Evolutionary conservation across 495 filamentous ascomycete genomes (phyloP), one percentile per base, ranked within the genome.

Genomic region (Neurospora tetrasperma): DNA sequence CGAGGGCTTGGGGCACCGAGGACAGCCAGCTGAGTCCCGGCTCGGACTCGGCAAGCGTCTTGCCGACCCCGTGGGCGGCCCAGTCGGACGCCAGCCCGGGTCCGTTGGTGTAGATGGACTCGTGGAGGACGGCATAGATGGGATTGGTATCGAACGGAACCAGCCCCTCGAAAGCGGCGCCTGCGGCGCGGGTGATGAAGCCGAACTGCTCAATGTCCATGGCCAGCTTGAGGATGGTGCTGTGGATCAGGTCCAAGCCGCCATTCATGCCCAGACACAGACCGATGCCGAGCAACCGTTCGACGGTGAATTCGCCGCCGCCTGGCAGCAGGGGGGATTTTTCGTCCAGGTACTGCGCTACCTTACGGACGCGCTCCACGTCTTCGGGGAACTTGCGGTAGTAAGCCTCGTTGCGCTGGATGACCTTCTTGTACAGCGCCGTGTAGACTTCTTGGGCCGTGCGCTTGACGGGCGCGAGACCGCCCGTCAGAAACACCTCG

Each of bases 381-480:
- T 98, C 95, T 71, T 94, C 91, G 3, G 93, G 92, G 74, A 89
- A 98, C 75, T 97, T 98, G 44, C 80, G 75, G 80, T 97, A 97
- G 79, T 95, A 98, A 4, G 85, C 88, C 42, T 84, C 76, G 78
- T 98, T 98, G 48, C 85, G 83, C 71, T 83, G 76, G 27, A 79
- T 80, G 11, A 93, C 87, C 78, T 91, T 92, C 73, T 86, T 85
- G 72, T 79, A 97, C 5, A 90, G 90, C 2, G 86, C 86, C 48
- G 85, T 73, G 81, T 98, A 98, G 27, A 97, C 92, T 11, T 91
- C 83, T 69, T 94, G 90, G 3, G 94, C 89, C 0, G 85, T 85
- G 66, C 87, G 86, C 35, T 90, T 87, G 35, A 97, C 82, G 0
- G 95, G 91, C 9, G 93, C 90, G 69, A 98, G 85, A 2, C 95